Conservation (phyloP, 768 basidiomycete species). For the Lentinus brumalis region DNA sequence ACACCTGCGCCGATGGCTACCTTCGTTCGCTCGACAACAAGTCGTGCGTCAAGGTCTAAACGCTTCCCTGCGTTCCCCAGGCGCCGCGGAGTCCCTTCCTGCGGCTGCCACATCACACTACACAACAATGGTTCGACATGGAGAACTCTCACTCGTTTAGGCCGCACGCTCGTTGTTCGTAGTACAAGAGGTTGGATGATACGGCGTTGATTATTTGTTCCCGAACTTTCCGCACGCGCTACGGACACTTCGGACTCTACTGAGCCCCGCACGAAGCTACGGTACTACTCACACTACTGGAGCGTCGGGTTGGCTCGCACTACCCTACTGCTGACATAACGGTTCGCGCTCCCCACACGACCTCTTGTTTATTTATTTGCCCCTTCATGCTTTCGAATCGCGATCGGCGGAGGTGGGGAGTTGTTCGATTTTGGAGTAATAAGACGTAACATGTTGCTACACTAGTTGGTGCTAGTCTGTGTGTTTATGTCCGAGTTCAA, state of each 20-base stretch:
- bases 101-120: not conserved
- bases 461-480: not conserved
- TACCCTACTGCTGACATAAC: conserved; percentile 10
- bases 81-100: not conserved
- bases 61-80: conserved; percentile 6
- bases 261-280: conserved; percentile 4
- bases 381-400: conserved; percentile 5
- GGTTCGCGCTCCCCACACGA: conserved; percentile 4
- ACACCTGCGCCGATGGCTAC: conserved; percentile 53
- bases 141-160: conserved; percentile 14
- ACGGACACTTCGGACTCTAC: not conserved
- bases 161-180: conserved; percentile 18
- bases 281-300: conserved; percentile 6
- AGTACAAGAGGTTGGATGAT: not conserved
- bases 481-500: not conserved
- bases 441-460: conserved; percentile 4
- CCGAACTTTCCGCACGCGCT: not conserved
- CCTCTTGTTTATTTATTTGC: conserved; percentile 9
- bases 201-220: conserved; percentile 4
- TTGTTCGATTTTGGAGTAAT: conserved; percentile 8
- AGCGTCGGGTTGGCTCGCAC: conserved; percentile 11
- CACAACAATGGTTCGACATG: conserved; percentile 4
- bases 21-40: conserved; percentile 43
- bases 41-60: conserved; percentile 43
- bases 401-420: conserved; percentile 5